Evolutionary conservation across 768 basidiomycete species (phyloP), one percentile per base, ranked within the genome.

Genomic region (Trametopsis cervina): DNA sequence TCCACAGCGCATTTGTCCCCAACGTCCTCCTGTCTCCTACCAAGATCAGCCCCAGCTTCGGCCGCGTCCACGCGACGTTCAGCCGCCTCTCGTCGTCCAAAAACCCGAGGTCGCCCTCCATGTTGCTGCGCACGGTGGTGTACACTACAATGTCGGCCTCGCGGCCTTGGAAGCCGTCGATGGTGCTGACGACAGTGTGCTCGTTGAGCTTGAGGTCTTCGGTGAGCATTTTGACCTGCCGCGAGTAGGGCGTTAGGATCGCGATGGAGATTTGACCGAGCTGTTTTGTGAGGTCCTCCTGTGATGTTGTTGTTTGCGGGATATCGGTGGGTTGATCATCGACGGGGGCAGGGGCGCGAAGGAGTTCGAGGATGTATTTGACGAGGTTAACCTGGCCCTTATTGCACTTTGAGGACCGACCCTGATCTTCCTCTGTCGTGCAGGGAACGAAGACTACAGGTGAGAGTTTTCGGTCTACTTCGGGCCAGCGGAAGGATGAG

Each of bases 41-140:
- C 24, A 85, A 66, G 44, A 85, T 72, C 54, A 85, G 59, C 0
- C 71, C 83, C 26, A 77, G 55, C 53, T 69, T 67, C 1, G 82
- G 78, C 1, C 83, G 65, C 12, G 83, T 85, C 83, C 81, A 85
- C 69, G 81, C 81, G 6, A 85, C 83, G 55, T 85, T 83, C 56
- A 81, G 59, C 53, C 81, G 57, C 47, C 81, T 65, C 40, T 66
- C 70, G 60, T 83, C 81, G 21, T 79, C 78, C 26, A 84, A 63
- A 52, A 85, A 86, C 4, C 83, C 82, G 40, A 85, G 77, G 40
- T 85, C 82, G 0, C 70, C 67, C 35, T 74, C 68, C 15, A 56
- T 68, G 54, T 86, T 85, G 54, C 74, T 77, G 10, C 82, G 73
- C 12, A 85, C 83, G 3, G 78, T 75, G 0, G 78, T 76, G 57